phyloP scores from a whole-genome alignment of 768 basidiomycete species.

The Tephrocybe sp. region DNA sequence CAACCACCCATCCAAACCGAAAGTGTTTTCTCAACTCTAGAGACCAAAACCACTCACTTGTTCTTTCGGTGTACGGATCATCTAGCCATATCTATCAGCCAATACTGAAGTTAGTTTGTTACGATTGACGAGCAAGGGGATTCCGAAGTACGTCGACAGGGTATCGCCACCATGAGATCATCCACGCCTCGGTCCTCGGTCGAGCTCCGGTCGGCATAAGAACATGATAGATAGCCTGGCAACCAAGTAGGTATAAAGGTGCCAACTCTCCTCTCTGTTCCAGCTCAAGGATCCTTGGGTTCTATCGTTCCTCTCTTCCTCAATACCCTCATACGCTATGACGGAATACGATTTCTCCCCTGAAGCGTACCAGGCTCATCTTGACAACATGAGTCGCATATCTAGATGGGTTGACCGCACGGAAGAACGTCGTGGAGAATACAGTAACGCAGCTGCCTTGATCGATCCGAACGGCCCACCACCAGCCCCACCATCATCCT shows the following conservation, averaged over 20 bases:
- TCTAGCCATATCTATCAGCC: too few relatives aligned
- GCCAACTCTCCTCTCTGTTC: background rate
- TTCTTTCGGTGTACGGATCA: too few relatives aligned
- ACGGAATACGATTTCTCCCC: conserved; percentile 25
- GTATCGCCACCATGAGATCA: conserved; percentile 7
- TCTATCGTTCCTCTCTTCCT: background rate
- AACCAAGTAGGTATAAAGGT: conserved; percentile 12
- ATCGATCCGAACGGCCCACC: conserved; percentile 2
- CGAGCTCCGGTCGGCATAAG: conserved; percentile 11
- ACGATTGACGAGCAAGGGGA: background rate
- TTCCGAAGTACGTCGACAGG: background rate
- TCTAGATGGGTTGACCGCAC: conserved; percentile 19
- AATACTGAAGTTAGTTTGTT: background rate
- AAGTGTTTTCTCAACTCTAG: background rate
- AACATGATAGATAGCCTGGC: conserved; percentile 6
- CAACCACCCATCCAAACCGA: background rate
- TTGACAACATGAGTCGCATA: conserved; percentile 19
- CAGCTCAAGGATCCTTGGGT: conserved; percentile 3
- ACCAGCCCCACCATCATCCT: background rate
- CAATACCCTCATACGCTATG: conserved; percentile 8
- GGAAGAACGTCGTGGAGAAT: conserved; percentile 16
- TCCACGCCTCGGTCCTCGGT: background rate
- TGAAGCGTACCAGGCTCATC: conserved; percentile 18
- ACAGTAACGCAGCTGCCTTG: conserved; percentile 19
- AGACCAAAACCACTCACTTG: too few relatives aligned